A percentile compares a stretch with the other conserved stretches of the same genome.
Evolutionary conservation across 1,284 basidiomycete species (phyloP).

Genomic region (Cerrena zonata): DNA sequence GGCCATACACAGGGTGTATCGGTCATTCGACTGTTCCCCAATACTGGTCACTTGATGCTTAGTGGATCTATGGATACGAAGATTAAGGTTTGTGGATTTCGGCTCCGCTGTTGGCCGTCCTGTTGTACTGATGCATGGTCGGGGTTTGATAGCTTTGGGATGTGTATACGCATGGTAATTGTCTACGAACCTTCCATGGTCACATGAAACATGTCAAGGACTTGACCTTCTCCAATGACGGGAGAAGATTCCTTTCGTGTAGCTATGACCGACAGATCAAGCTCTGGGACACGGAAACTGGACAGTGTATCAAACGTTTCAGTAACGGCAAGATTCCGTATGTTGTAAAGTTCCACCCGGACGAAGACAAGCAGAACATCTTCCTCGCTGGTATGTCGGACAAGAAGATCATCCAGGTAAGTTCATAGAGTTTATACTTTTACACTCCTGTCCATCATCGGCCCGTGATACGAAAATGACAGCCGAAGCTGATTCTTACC

Average conservation of each 20-base stretch:
- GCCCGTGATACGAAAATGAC: background rate
- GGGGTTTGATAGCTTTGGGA: constrained; percentile 79
- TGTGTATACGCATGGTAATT: constrained; percentile 93
- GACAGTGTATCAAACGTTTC: constrained; percentile 91
- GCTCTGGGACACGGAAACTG: constrained; percentile 98
- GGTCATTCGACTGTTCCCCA: constrained; percentile 87
- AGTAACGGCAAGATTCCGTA: constrained; percentile 96
- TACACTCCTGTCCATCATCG: background rate
- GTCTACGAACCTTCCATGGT: constrained; percentile 93
- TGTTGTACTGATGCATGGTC: background rate
- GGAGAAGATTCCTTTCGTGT: constrained; percentile 84
- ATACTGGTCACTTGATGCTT: constrained; percentile 87
- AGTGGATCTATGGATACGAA: constrained; percentile 98
- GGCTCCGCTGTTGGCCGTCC: background rate
- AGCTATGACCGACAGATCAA: constrained; percentile 97
- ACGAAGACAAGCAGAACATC: constrained; percentile 90
- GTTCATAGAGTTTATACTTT: constrained; percentile 19
- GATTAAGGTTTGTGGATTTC: constrained; percentile 82
- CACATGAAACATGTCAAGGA: constrained; percentile 97
- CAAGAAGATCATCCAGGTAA: constrained; percentile 95
- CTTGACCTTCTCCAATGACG: constrained; percentile 90
- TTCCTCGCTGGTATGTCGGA: constrained; percentile 99
- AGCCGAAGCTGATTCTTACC: background rate
- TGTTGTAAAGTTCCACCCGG: constrained; percentile 91
- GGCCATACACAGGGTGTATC: constrained; percentile 96